These are phyloP conservation scores for Paramarasmius palmivorus DNA, from an alignment of 1,284 basidiomycete genomes.

Conservation along the genomic window DNA sequence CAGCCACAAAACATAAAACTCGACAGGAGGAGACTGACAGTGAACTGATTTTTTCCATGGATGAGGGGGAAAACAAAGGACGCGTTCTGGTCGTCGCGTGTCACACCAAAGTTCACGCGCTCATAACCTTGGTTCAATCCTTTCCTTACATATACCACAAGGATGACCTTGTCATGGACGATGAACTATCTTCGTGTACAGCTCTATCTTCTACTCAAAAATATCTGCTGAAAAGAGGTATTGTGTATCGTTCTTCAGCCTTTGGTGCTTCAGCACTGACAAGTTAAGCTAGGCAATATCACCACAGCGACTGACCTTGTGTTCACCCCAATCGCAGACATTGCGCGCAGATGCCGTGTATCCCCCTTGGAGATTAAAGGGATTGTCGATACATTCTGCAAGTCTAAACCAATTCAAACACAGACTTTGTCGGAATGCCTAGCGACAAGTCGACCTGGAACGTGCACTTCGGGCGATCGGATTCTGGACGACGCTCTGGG, in stretches of 20 bases:
- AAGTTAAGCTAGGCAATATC: constrained; percentile 39
- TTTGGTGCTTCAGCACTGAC: not conserved
- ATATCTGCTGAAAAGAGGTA: constrained; percentile 30
- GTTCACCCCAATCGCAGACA: constrained; percentile 44
- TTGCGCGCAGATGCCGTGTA: constrained; percentile 55
- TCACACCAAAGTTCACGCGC: too few species aligned
- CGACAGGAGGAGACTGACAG: not conserved
- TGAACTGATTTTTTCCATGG: not conserved
- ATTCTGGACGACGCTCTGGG: constrained; percentile 66
- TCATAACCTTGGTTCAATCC: too few species aligned
- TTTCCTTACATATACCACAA: too few species aligned
- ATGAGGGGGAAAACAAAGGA: not conserved
- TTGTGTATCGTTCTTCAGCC: too few species aligned
- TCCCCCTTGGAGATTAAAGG: constrained; percentile 45
- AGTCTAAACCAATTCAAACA: constrained; percentile 33
- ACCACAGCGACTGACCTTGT: constrained; percentile 50
- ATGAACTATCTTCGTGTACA: constrained; percentile 1
- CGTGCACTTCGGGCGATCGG: constrained; percentile 70
- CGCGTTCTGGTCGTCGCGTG: not conserved
- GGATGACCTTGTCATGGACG: not conserved
- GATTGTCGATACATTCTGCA: constrained; percentile 50
- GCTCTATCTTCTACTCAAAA: constrained; percentile 10
- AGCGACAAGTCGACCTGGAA: constrained; percentile 13
- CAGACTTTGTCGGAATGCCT: constrained; percentile 37
- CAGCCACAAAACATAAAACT: not conserved